These are phyloP conservation scores for Trichoderma arundinaceum DNA, from an alignment of 2,329 filamentous ascomycete species.

Conservation along the genomic window DNA sequence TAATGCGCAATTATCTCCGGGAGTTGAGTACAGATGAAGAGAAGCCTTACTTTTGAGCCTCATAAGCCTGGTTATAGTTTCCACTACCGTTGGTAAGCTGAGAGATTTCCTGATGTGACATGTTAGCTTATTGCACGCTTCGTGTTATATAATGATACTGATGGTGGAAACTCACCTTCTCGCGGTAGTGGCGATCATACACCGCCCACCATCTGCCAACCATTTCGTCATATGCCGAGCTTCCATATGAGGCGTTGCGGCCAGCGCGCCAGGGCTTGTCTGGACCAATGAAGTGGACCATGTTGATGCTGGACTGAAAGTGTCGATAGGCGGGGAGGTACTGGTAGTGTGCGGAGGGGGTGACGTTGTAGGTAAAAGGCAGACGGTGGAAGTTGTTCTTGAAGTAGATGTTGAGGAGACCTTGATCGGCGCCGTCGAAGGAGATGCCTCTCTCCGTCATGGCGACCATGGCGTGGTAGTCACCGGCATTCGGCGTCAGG, in stretches of 20 bases:
- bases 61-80: slow-evolving; percentile 48
- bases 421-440: slow-evolving; percentile 97
- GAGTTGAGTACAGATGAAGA: neutral
- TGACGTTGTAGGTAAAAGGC: slow-evolving; percentile 97
- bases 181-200: slow-evolving; percentile 83
- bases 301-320: slow-evolving; percentile 85
- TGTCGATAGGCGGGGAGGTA: slow-evolving; percentile 94
- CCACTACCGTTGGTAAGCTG: slow-evolving; percentile 30
- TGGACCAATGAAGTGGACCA: slow-evolving; percentile 93
- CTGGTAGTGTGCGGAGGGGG: slow-evolving; percentile 94
- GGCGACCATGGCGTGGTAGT: slow-evolving; percentile 83
- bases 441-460: slow-evolving; percentile 87
- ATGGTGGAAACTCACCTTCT: slow-evolving; percentile 49
- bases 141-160: neutral
- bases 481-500: slow-evolving; percentile 80
- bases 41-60: slow-evolving; percentile 57
- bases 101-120: slow-evolving; percentile 23
- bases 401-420: slow-evolving; percentile 94
- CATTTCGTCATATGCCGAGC: slow-evolving; percentile 79
- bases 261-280: slow-evolving; percentile 86
- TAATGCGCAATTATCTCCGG: neutral
- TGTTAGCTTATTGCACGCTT: neutral
- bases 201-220: slow-evolving; percentile 91
- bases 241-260: slow-evolving; percentile 58
- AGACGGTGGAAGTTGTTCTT: slow-evolving; percentile 81